Conservation (phyloP, 2,329 filamentous ascomycete species). For the Aspergillus niger region DNA sequence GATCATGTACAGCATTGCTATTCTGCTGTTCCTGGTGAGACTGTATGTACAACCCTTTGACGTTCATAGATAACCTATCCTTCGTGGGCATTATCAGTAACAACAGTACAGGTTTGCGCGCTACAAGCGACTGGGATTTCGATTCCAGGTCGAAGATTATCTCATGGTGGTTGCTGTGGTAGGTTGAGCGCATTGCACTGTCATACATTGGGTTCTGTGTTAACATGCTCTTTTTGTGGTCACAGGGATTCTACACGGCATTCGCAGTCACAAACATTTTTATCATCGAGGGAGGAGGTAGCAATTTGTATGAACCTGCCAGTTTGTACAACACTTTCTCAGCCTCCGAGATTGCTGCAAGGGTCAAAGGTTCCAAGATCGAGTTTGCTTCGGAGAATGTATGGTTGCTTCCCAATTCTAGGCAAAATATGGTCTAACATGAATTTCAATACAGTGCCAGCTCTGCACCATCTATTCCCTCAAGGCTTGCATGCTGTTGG, state of each 20-base stretch:
- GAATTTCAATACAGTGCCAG: neutral
- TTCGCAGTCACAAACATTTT: conserved; percentile 4
- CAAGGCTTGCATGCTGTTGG: conserved; percentile 9
- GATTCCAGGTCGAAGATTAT: conserved; percentile 5
- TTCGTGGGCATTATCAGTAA: neutral
- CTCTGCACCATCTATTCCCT: conserved; percentile 8
- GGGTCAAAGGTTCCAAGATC: conserved; percentile 7
- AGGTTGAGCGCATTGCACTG: neutral
- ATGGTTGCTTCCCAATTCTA: neutral
- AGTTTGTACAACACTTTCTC: neutral
- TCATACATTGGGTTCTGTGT: neutral
- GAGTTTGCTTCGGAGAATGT: conserved; percentile 9
- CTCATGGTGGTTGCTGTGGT: conserved; percentile 6
- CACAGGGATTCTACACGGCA: conserved; percentile 6
- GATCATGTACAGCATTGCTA: conserved; percentile 10
- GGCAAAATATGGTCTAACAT: neutral
- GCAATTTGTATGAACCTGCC: neutral
- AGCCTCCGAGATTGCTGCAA: neutral
- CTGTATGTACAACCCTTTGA: neutral
- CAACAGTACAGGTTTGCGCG: neutral
- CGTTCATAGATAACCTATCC: neutral
- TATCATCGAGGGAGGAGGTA: conserved; percentile 5
- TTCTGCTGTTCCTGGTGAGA: conserved; percentile 5
- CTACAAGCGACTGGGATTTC: neutral
- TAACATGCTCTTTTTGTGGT: neutral